phyloP scores from a whole-genome alignment of 1,139 yeast genomes.

The Chernovozyma aurita region DNA sequence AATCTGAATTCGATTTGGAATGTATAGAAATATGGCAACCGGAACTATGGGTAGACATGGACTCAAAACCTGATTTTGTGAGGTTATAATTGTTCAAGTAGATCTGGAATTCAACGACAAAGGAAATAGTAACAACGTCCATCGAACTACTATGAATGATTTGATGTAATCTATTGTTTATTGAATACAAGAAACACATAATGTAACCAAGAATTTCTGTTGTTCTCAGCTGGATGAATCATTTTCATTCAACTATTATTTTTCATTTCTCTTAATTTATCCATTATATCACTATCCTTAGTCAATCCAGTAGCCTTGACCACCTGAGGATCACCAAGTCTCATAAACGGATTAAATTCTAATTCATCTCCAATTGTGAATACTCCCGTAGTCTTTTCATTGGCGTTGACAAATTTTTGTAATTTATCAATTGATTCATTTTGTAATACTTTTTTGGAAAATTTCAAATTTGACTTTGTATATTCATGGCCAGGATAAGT shows the following conservation, averaged over 20 bases:
- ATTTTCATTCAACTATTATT: slow-evolving; percentile 37
- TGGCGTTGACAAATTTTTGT: slow-evolving; percentile 41
- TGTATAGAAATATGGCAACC: slow-evolving; percentile 49
- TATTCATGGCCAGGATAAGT: slow-evolving; percentile 97
- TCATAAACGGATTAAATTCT: slow-evolving; percentile 85
- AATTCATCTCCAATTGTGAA: slow-evolving; percentile 85
- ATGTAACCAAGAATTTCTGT: too few relatives aligned
- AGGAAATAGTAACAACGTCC: too few relatives aligned
- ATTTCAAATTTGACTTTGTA: slow-evolving; percentile 74
- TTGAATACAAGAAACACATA: too few relatives aligned
- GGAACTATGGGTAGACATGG: slow-evolving; percentile 30
- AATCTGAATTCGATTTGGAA: slow-evolving; percentile 87
- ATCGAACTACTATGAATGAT: too few relatives aligned
- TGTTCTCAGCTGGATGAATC: too few relatives aligned
- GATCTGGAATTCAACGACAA: too few relatives aligned
- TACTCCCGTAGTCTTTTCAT: slow-evolving; percentile 77
- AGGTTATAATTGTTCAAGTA: too few relatives aligned
- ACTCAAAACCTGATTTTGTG: slow-evolving; percentile 34
- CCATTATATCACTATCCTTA: slow-evolving; percentile 55
- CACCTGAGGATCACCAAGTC: slow-evolving; percentile 55
- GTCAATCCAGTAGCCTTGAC: slow-evolving; percentile 38
- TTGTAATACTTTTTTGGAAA: slow-evolving; percentile 61
- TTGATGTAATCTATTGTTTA: too few relatives aligned
- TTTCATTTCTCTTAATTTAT: slow-evolving; percentile 63
- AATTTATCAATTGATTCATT: slow-evolving; percentile 52